Conservation (phyloP, 352 stramenopile species). For the Globisporangium emineosum region DNA sequence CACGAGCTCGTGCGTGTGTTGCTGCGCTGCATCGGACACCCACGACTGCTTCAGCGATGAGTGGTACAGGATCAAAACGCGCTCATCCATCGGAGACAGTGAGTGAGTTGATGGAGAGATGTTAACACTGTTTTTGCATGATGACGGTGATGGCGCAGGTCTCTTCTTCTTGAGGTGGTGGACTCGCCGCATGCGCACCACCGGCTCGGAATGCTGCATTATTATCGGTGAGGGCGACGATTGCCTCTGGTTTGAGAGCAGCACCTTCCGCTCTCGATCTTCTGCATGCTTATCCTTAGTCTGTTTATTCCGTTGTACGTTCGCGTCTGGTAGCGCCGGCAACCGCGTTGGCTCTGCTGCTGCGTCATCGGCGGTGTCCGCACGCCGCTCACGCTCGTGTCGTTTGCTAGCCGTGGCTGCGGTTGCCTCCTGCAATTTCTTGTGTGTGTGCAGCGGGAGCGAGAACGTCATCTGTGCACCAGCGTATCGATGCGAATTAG, state of each 20-base stretch:
- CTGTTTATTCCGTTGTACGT: neutral
- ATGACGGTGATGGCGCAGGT: neutral
- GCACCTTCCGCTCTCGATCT: neutral
- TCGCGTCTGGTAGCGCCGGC: neutral
- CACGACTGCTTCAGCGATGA: conserved; percentile 44
- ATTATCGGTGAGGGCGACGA: neutral
- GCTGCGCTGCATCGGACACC: neutral
- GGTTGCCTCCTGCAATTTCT: too few relatives aligned
- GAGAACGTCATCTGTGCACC: conserved; percentile 5
- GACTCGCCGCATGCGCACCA: too few relatives aligned
- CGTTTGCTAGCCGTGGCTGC: neutral
- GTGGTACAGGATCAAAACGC: conserved; percentile 59
- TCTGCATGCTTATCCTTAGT: neutral
- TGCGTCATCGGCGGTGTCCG: neutral
- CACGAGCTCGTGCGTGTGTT: neutral
- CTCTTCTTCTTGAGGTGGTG: neutral
- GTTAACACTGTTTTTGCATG: neutral
- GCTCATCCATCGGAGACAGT: conserved; percentile 47
- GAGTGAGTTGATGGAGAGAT: neutral
- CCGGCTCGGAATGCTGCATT: neutral
- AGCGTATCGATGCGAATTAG: neutral
- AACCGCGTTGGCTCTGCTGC: neutral
- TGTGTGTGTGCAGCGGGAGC: neutral
- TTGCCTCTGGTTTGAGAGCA: conserved; percentile 1
- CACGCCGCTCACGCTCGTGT: neutral